Conservation (phyloP, 345 rosid genomes). For the Pseudoturritis turrita region DNA sequence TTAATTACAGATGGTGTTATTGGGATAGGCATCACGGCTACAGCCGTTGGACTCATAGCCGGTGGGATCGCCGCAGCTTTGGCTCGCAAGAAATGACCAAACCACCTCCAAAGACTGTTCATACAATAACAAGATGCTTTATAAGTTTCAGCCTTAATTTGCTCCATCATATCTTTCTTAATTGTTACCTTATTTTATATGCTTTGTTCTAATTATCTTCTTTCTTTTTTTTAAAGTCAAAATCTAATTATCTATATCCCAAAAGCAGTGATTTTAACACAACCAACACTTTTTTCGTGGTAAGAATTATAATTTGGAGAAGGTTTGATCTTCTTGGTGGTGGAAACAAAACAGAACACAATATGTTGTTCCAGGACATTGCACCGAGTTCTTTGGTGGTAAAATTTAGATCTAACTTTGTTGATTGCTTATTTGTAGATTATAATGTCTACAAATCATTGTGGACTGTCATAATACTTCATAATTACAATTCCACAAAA, state of each 20-base stretch:
- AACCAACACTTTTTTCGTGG: too few species aligned
- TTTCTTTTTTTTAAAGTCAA: too few species aligned
- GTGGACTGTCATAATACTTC: background rate
- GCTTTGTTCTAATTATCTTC: too few species aligned
- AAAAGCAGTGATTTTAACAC: background rate
- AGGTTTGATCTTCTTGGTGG: background rate
- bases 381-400: background rate
- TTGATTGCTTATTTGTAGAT: background rate
- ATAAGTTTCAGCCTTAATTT: background rate
- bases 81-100: constrained; percentile 59
- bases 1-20: constrained; percentile 69
- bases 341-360: background rate
- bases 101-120: background rate
- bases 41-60: constrained; percentile 74
- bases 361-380: background rate
- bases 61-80: constrained; percentile 81
- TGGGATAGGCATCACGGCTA: constrained; percentile 84
- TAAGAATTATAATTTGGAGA: background rate
- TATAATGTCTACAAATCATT: background rate
- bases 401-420: too few species aligned
- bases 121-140: background rate
- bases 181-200: background rate
- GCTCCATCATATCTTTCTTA: background rate
- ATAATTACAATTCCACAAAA: background rate
- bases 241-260: too few species aligned